Percentiles rank a stretch among this genome's conserved stretches.
These are phyloP conservation scores for Neltuma alba DNA, from an alignment of 306 rosid genomes.

Conservation along the genomic window DNA sequence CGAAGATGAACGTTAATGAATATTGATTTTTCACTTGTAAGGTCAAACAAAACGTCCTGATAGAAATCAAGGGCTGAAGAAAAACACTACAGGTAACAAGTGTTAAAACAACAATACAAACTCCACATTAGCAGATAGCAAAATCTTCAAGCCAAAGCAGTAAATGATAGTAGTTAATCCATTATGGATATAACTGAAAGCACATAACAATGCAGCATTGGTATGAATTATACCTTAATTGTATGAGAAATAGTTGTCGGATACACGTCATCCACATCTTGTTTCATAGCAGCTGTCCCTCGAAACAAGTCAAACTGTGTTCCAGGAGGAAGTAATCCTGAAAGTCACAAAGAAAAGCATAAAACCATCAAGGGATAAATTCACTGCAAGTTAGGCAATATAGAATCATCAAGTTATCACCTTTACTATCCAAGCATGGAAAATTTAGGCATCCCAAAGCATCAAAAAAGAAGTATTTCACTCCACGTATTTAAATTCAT, in stretches of 20 bases:
- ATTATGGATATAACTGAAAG: background rate
- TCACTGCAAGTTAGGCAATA: constrained; percentile 9
- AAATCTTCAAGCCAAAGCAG: background rate
- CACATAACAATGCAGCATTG: constrained; percentile 19
- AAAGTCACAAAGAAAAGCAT: constrained; percentile 40
- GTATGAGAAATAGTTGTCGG: constrained; percentile 93
- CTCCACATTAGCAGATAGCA: background rate
- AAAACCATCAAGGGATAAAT: constrained; percentile 29
- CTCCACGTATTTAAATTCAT: constrained; percentile 5
- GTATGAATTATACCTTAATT: constrained; percentile 67
- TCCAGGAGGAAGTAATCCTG: constrained; percentile 99
- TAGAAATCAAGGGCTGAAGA: background rate
- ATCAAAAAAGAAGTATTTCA: background rate
- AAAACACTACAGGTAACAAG: background rate
- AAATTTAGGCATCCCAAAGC: constrained; percentile 16
- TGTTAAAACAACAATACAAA: background rate
- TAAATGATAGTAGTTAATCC: constrained; percentile 11
- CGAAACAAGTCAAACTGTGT: constrained; percentile 97
- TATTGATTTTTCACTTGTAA: background rate
- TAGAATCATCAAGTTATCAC: constrained; percentile 19
- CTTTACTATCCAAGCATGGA: constrained; percentile 7
- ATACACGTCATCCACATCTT: constrained; percentile 95
- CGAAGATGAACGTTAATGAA: background rate
- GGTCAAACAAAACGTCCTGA: background rate
- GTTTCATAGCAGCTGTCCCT: constrained; percentile 99